phyloP scores from a whole-genome alignment of 2,329 filamentous ascomycete species.

The Cercospora sp. region DNA sequence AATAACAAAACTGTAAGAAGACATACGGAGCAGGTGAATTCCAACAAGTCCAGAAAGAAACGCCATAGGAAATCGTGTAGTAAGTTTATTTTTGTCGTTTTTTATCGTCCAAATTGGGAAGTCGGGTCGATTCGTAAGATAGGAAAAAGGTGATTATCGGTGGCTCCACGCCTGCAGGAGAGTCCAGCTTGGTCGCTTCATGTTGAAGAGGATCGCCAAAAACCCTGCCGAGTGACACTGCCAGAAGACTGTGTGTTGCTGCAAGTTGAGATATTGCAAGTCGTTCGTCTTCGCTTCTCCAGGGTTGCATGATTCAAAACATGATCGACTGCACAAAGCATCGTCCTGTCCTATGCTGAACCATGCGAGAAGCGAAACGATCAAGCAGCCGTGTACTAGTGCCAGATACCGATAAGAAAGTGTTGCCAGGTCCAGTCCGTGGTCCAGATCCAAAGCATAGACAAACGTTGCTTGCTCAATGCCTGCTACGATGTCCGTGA shows the following conservation, averaged over 20 bases:
- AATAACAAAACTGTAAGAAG: not conserved
- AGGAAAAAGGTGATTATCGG: conserved; percentile 20
- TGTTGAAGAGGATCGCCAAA: conserved; percentile 33
- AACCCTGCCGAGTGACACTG: conserved; percentile 45
- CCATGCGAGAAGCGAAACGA: conserved; percentile 34
- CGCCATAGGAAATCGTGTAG: conserved; percentile 21
- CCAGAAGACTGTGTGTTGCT: conserved; percentile 34
- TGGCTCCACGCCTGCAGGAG: conserved; percentile 29
- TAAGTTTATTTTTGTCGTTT: conserved; percentile 19
- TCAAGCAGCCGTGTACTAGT: conserved; percentile 33
- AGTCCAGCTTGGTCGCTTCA: conserved; percentile 22
- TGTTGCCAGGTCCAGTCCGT: conserved; percentile 23
- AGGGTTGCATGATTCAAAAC: conserved; percentile 17
- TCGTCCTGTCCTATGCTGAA: conserved; percentile 15
- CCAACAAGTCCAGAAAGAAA: conserved; percentile 12
- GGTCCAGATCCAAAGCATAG: conserved; percentile 26
- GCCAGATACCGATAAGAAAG: conserved; percentile 39
- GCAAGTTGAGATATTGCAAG: conserved; percentile 20
- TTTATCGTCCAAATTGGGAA: conserved; percentile 12
- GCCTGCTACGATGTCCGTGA: conserved; percentile 30
- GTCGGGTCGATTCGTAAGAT: not conserved
- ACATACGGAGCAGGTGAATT: not conserved
- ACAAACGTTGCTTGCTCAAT: conserved; percentile 21
- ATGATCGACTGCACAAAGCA: conserved; percentile 6
- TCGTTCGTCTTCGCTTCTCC: conserved; percentile 24